Conservation (phyloP, 768 basidiomycete genomes). For the Baorangia bicolor region DNA sequence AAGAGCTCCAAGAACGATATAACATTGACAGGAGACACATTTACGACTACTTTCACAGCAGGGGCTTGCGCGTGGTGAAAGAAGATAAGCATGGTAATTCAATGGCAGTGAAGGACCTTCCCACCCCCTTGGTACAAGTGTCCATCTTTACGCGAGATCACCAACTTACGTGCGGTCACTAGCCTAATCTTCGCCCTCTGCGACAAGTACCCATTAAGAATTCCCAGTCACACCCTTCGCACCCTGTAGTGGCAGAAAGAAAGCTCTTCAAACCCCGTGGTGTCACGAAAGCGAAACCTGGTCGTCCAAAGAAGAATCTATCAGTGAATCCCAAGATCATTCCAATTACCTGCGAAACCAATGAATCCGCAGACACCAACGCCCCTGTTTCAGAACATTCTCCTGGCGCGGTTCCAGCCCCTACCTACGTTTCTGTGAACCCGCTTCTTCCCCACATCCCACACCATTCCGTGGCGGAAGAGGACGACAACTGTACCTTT, state of each 20-base stretch:
- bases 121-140: conserved; percentile 23
- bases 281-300: conserved; percentile 31
- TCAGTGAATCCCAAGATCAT: conserved; percentile 4
- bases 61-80: conserved; percentile 60
- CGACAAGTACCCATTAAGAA: conserved; percentile 27
- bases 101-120: conserved; percentile 26
- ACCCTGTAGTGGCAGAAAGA: conserved; percentile 13
- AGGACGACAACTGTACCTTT: conserved; percentile 11
- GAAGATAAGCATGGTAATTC: conserved; percentile 61
- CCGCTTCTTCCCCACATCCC: conserved; percentile 22
- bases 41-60: conserved; percentile 75
- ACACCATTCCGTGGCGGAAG: background rate
- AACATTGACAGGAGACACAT: conserved; percentile 70
- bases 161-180: conserved; percentile 7
- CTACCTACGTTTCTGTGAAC: conserved; percentile 25
- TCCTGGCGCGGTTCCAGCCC: conserved; percentile 4
- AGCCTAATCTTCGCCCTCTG: conserved; percentile 34
- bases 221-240: conserved; percentile 18
- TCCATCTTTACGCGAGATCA: conserved; percentile 6
- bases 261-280: conserved; percentile 27
- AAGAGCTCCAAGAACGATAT: conserved; percentile 69
- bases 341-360: conserved; percentile 9
- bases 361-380: conserved; percentile 3
- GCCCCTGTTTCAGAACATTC: conserved; percentile 7
- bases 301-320: conserved; percentile 28